phyloP scores from a whole-genome alignment of 2,329 filamentous ascomycete genomes.

The Xylaria sp. region DNA sequence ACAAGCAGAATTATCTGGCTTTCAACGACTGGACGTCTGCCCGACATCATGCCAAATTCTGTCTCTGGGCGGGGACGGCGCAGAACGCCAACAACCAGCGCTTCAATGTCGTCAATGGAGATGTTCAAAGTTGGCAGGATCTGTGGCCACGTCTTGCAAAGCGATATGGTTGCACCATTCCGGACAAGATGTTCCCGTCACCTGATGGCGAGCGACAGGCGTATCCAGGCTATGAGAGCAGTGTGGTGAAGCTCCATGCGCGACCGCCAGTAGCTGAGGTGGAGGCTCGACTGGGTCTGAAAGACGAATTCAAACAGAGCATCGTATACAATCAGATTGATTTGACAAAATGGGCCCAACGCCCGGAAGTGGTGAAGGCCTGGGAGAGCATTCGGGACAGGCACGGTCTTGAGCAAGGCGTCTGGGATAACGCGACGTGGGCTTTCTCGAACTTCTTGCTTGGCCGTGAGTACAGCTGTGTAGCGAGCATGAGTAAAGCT shows the following conservation, averaged over 20 bases:
- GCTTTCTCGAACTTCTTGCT: constrained; percentile 57
- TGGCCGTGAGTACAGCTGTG: constrained; percentile 54
- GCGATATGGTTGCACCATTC: constrained; percentile 52
- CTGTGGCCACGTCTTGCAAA: constrained; percentile 55
- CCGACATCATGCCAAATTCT: constrained; percentile 52
- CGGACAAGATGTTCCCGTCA: constrained; percentile 48
- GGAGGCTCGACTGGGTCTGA: constrained; percentile 46
- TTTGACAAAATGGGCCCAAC: constrained; percentile 55
- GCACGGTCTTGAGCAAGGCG: constrained; percentile 52
- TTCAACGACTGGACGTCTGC: constrained; percentile 52
- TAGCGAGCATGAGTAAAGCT: constrained; percentile 58
- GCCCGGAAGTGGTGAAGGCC: constrained; percentile 52
- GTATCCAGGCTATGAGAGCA: constrained; percentile 36
- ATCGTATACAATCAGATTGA: constrained; percentile 55
- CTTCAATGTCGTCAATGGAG: constrained; percentile 58
- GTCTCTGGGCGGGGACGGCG: constrained; percentile 49
- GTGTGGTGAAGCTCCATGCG: constrained; percentile 39
- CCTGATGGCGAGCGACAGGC: constrained; percentile 35
- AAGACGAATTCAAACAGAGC: constrained; percentile 43
- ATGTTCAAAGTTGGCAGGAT: constrained; percentile 55
- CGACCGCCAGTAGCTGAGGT: constrained; percentile 49
- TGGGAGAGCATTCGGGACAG: constrained; percentile 55
- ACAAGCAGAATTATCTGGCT: constrained; percentile 50
- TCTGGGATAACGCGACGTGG: constrained; percentile 57
- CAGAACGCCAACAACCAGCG: constrained; percentile 53